phyloP scores from a whole-genome alignment of 2,329 filamentous ascomycete species.

The Pseudocercospora eumusae region DNA sequence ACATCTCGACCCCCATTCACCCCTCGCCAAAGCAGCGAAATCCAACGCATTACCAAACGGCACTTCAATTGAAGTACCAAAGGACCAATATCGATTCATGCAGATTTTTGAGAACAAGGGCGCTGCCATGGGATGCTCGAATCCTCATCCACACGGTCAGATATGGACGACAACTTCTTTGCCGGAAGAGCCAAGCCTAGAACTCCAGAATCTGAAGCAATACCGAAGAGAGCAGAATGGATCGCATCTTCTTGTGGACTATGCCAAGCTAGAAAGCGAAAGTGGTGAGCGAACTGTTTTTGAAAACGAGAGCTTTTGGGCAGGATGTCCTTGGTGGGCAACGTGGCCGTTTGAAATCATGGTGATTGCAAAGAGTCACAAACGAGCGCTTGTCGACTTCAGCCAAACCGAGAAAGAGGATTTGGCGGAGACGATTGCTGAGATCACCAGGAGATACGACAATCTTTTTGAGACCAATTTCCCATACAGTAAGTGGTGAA shows the following conservation, averaged over 20 bases:
- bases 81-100: constrained; percentile 88
- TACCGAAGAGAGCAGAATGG: constrained; percentile 74
- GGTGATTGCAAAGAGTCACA: constrained; percentile 80
- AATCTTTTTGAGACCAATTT: constrained; percentile 97
- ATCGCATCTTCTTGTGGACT: constrained; percentile 79
- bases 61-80: constrained; percentile 56
- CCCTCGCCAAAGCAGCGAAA: constrained; percentile 55
- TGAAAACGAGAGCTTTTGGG: constrained; percentile 80
- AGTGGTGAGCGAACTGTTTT: constrained; percentile 86
- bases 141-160: constrained; percentile 96
- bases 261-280: constrained; percentile 76
- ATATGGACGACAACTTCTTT: constrained; percentile 91
- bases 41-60: constrained; percentile 43
- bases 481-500: constrained; percentile 71
- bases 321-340: constrained; percentile 96
- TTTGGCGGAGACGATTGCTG: constrained; percentile 81
- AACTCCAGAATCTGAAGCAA: constrained; percentile 74
- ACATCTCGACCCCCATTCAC: constrained; percentile 72
- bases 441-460: constrained; percentile 89
- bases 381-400: constrained; percentile 82
- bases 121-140: constrained; percentile 96
- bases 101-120: constrained; percentile 99
- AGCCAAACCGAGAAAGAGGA: constrained; percentile 67
- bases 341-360: constrained; percentile 97
- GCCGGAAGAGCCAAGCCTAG: constrained; percentile 83